Conservation (phyloP, 2,329 filamentous ascomycete species). For the Thelonectria blattea region DNA sequence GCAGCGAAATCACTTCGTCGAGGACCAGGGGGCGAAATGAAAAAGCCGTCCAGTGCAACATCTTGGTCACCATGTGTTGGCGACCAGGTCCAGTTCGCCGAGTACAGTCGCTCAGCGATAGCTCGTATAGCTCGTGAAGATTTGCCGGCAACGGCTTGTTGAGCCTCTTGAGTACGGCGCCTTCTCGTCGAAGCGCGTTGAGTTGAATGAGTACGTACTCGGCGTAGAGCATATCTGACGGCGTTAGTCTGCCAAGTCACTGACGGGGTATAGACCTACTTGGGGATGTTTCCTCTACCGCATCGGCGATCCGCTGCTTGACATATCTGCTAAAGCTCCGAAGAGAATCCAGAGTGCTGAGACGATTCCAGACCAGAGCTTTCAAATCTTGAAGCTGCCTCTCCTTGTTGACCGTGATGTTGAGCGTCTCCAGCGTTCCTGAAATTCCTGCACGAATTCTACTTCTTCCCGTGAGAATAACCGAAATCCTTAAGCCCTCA, state of each 20-base stretch:
- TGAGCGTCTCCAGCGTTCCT: constrained; percentile 6
- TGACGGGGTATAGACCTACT: constrained; percentile 31
- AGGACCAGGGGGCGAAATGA: constrained; percentile 31
- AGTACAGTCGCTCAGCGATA: constrained; percentile 34
- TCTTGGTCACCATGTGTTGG: constrained; percentile 25
- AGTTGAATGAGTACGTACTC: constrained; percentile 43
- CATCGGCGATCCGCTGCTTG: constrained; percentile 39
- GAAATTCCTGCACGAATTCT: constrained; percentile 16
- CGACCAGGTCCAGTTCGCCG: constrained; percentile 28
- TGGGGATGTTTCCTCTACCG: constrained; percentile 39
- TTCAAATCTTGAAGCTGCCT: constrained; percentile 40
- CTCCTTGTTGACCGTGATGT: constrained; percentile 34
- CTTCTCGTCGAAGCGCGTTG: constrained; percentile 41
- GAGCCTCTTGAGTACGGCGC: constrained; percentile 40
- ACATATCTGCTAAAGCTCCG: constrained; percentile 39
- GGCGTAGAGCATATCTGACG: constrained; percentile 44
- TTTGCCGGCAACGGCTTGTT: constrained; percentile 32
- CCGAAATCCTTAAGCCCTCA: constrained; percentile 33
- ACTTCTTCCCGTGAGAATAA: constrained; percentile 37
- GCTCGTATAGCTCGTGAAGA: constrained; percentile 38
- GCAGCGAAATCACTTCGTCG: constrained; percentile 31
- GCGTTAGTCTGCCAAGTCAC: neutral
- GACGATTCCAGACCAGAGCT: constrained; percentile 34
- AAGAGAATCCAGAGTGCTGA: constrained; percentile 35
- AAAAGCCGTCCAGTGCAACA: constrained; percentile 41